Evolutionary conservation across 202 grass and related monocot species (phyloP), one percentile per base, ranked within the genome.

Genomic region (Cymbopogon flexuosus): DNA sequence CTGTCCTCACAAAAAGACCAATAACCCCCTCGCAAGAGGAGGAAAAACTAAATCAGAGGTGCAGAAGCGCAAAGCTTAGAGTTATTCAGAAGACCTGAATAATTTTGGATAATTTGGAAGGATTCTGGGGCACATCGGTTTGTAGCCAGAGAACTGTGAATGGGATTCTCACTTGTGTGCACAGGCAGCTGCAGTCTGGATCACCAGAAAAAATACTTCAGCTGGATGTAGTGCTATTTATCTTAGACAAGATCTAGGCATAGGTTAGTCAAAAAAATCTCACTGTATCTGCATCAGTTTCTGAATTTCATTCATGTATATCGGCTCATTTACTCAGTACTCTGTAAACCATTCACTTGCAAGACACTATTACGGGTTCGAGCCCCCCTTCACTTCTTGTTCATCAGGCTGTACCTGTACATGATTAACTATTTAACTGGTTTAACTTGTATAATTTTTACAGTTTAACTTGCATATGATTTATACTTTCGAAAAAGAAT

Each of bases 21-120:
- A 91, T 93, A 68, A 94, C 86, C n/a, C 90, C 92, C 77, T 93
- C 90, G 1, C 78, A 89, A 68, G 86, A 93, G 77, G 95, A 98
- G 86, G 95, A 98, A 75, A 81, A 83, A 68, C 75, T 98, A 83
- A 98, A 98, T 83, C 86, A 91, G 52, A 94, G 92, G 89, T 98
- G 88, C 85, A 94, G 95, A 89, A 98, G 95, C 72, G 95, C 95
- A 31, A 98, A 98, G 80, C 90, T 98, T n/a, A 90, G 95, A 82
- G 86, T 98, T 78, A 73, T 94, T 54, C 89, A 93, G 72, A 98
- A 98, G 72, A 54, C 59, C 42, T 93, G 67, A 84, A 21, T 18
- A 58, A 11, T 49, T 34, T 80, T 4, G 7, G 29, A 66, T 81
- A 37, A 33, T 66, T 61, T 11, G 59, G 47, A 78, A 72, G 29